phyloP scores from a whole-genome alignment of 2,329 filamentous ascomycete species.

The Ceratocystis alfenasii region DNA sequence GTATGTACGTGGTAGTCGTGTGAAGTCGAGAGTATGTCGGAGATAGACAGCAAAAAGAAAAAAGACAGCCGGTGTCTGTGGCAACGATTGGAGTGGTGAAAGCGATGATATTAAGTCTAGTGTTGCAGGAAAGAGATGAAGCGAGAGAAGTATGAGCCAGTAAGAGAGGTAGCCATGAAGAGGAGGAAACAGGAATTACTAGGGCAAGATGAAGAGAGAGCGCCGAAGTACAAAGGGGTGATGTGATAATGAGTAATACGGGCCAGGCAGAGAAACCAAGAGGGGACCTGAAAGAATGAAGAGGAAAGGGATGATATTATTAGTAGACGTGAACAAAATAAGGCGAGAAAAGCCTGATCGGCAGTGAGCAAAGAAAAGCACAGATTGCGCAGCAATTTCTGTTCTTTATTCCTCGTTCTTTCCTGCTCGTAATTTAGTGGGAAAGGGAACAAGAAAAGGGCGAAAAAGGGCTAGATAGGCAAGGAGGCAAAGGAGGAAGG shows the following conservation, averaged over 20 bases:
- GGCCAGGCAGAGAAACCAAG: background rate
- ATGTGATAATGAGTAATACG: background rate
- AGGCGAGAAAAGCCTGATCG: too few species aligned
- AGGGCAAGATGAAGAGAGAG: background rate
- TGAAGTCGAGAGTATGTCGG: background rate
- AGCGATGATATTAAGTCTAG: background rate
- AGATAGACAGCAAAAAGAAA: background rate
- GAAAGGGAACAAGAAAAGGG: background rate
- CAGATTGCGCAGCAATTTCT: constrained; percentile 8
- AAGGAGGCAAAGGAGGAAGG: background rate
- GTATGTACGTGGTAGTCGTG: background rate
- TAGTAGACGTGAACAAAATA: background rate
- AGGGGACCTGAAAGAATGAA: background rate
- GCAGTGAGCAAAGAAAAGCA: background rate
- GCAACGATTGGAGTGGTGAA: background rate
- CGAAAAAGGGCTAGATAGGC: background rate
- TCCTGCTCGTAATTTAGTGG: background rate
- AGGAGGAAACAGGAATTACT: constrained; percentile 1
- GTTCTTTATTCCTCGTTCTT: background rate
- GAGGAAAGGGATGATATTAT: background rate
- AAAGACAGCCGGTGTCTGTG: background rate
- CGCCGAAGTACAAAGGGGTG: background rate
- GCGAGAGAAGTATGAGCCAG: too few species aligned
- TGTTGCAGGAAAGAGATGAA: background rate
- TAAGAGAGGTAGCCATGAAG: constrained; percentile 1